Conservation (phyloP, 106 monocot species). For the Dioscorea dumetorum region DNA sequence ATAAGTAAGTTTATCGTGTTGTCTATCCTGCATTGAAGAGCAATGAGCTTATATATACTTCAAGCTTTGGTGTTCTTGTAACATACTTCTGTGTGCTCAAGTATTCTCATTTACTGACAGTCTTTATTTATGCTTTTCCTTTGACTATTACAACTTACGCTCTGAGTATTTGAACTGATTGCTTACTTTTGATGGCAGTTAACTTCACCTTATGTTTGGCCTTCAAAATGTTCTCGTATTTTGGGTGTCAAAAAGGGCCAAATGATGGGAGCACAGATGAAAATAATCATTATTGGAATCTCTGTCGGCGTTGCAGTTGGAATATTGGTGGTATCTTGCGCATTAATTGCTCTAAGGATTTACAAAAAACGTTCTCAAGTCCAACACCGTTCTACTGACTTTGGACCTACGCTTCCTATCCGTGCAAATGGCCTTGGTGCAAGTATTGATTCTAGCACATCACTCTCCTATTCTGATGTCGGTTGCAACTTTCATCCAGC, state of each 20-base stretch:
- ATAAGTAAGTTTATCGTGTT: no score
- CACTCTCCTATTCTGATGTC: constrained; percentile 36
- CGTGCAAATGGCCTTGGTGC: constrained; percentile 39
- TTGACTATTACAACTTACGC: no score
- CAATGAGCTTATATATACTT: no score
- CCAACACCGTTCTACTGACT: constrained; percentile 19
- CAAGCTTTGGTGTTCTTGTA: no score
- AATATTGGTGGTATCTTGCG: constrained; percentile 43
- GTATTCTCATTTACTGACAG: no score
- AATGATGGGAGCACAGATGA: constrained; percentile 31
- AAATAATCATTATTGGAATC: constrained; percentile 49
- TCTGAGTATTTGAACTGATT: constrained; percentile 1
- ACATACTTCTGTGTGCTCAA: no score
- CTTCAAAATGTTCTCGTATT: constrained; percentile 28
- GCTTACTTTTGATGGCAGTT: constrained; percentile 21
- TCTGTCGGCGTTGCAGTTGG: constrained; percentile 57
- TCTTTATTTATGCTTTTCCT: no score
- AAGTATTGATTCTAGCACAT: constrained; percentile 60
- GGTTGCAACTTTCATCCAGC: constrained; percentile 4
- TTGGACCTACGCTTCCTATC: constrained; percentile 41
- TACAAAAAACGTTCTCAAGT: constrained; percentile 29
- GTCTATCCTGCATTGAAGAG: no score
- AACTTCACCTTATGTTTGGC: constrained; percentile 17
- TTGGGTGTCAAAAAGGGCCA: constrained; percentile 20
- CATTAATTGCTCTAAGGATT: constrained; percentile 41